Evolutionary conservation across 2,329 filamentous ascomycete species (phyloP), one percentile per base, ranked within the genome.

Genomic region (Blumeria hordei): DNA sequence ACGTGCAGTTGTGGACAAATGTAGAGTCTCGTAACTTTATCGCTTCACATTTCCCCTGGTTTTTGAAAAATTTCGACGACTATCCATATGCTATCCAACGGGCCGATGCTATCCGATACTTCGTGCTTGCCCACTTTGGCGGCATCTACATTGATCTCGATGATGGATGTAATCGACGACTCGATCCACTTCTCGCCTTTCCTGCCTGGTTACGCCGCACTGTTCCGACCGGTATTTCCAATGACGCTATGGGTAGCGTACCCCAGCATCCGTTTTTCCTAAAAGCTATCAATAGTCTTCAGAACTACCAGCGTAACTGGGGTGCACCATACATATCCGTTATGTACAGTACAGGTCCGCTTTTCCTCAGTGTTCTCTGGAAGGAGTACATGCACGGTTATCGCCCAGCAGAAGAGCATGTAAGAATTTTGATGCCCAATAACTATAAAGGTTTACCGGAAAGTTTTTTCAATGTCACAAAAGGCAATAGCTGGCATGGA

Each of bases 101-200:
- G 58, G 82, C 84, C 55, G 85, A 90, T 64, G 73, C 83, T 5
- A 83, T 90, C 62, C 76, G 85, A 53, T 90, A 90, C 69, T 88
- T 90, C 64, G 73, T 88, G 18, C 72, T 92, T 35, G 74, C 80
- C 54, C 77, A 85, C 67, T 88, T 78, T 64, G 85, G 85, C 55
- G 85, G 85, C 43, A 80, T 87, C 55, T 90, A 90, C 67, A 79
- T 90, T 60, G 85, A 92, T 63, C 69, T 90, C 51, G 85, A 92
- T 66, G 64, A 66, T 55, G 64, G 64, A 11, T 67, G 65, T 57
- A 63, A 63, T 34, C 59, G 65, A 12, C 59, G 59, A 32, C 63
- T 67, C 10, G 81, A 85, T 62, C 80, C 80, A 54, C 73, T 84
- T 12, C 76, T 83, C 56, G 71, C 73, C 53, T 85, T 84, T 67